Evolutionary conservation across 495 filamentous ascomycete species (phyloP), one percentile per base, ranked within the genome.

Genomic region (Penicillium maclennaniae): DNA sequence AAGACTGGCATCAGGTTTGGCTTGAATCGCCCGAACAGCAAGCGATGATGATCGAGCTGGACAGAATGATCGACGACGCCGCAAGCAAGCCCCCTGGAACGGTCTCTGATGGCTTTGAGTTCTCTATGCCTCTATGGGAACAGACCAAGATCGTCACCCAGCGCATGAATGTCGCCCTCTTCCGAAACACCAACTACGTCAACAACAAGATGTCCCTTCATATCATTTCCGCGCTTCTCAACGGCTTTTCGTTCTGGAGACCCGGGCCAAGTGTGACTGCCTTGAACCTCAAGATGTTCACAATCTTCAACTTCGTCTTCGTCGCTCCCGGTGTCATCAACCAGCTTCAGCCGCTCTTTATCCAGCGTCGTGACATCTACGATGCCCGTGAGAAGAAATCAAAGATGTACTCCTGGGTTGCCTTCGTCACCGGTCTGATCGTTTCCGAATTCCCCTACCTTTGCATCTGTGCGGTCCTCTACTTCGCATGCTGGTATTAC

Each of bases 1-100:
- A 76, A 9, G 76, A 86, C 58, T 88, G 86, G 85, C 75, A 80
- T 58, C 69, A 84, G 34, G 75, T 85, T 53, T 88, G 85, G 85
- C 67, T 74, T 12, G 76, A 80, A 25, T 85, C 82, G 2, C 62
- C 78, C 1, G 76, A 85, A 43, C 65, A 72, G 31, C 58, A 62
- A 19, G 54, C 60, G 6, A 63, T 79, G 5, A 51, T 68, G 15
- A 56, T 75, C 12, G 82, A 87, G 51, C 82, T 87, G 25, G 73
- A 83, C 41, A 58, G 56, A 16, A 76, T 86, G 39, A 80, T 79
- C 53, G 45, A 60, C 15, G 74, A 76, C 9, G 63, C 72, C 12
- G 64, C 70, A 5, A 41, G 61, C 1, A 67, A 59, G 16, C 66
- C 65, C 0, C 62, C 68, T 6, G 68, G 62, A 4, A 64, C 67